A percentile compares a stretch with the other conserved stretches of the same genome.
Conservation (phyloP, 164 flowering plant genomes). For the Platanus orientalis region DNA sequence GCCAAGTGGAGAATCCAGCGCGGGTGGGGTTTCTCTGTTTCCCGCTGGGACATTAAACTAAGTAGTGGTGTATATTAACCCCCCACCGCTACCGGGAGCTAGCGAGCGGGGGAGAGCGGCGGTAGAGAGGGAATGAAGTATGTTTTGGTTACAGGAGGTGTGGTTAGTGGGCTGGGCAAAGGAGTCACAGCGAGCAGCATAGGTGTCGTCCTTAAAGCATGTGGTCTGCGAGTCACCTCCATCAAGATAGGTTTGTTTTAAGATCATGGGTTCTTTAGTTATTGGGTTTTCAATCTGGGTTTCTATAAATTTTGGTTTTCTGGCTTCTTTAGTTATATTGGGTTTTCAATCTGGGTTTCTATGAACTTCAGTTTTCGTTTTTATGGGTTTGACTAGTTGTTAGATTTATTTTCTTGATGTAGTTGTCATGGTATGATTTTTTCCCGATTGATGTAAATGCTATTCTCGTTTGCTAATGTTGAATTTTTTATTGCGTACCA, state of each 20-base stretch:
- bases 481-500: too few relatives aligned
- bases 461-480: too few relatives aligned
- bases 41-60: conserved; percentile 36
- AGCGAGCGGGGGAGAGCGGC: conserved; percentile 5
- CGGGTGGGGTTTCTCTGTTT: conserved; percentile 3
- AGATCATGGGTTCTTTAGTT: too few relatives aligned
- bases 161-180: conserved; percentile 96
- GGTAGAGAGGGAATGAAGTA: conserved; percentile 61
- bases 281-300: too few relatives aligned
- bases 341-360: too few relatives aligned
- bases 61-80: not conserved
- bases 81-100: conserved; percentile 1
- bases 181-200: conserved; percentile 96
- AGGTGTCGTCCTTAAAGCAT: conserved; percentile 89
- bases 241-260: conserved; percentile 72
- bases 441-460: too few relatives aligned
- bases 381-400: too few relatives aligned
- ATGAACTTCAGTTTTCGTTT: too few relatives aligned
- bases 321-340: too few relatives aligned
- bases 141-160: conserved; percentile 93
- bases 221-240: conserved; percentile 94
- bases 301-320: too few relatives aligned
- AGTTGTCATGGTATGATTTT: too few relatives aligned
- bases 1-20: not conserved
- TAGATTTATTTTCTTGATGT: too few relatives aligned